A percentile compares a stretch with the other conserved stretches of the same genome.
phyloP scores from a whole-genome alignment of 208 protist genomes.

The Leishmania turanica region DNA sequence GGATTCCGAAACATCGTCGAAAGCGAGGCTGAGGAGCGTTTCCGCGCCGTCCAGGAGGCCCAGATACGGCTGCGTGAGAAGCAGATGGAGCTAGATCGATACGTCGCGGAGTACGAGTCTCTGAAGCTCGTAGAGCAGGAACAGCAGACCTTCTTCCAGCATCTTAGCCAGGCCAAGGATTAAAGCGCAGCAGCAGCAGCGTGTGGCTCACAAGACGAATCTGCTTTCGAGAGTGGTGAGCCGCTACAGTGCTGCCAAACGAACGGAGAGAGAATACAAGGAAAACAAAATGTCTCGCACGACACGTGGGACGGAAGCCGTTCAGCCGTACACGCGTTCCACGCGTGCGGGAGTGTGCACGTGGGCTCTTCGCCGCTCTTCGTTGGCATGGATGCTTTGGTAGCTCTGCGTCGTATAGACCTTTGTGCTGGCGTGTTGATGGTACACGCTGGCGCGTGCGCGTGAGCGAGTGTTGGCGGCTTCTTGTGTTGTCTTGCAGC shows the following conservation, averaged over 20 bases:
- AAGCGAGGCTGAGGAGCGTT: conserved; percentile 85
- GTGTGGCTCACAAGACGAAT: neutral
- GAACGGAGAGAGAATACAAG: neutral
- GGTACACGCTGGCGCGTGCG: neutral
- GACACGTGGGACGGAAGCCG: neutral
- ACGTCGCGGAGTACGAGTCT: conserved; percentile 87
- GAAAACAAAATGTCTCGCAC: neutral
- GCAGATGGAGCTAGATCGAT: conserved; percentile 90
- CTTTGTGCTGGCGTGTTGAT: neutral
- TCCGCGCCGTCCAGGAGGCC: conserved; percentile 74
- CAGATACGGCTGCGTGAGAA: conserved; percentile 88
- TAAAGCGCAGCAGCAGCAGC: conserved; percentile 8
- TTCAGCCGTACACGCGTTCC: neutral
- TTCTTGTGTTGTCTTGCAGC: conserved; percentile 5
- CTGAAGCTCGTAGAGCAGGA: conserved; percentile 83
- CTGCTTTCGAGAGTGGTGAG: neutral
- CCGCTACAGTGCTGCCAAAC: neutral
- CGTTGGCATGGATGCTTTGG: neutral
- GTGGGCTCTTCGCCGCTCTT: neutral
- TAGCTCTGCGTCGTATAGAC: neutral
- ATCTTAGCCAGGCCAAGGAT: conserved; percentile 70
- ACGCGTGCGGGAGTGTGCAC: neutral
- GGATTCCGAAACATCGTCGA: conserved; percentile 88
- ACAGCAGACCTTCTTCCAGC: conserved; percentile 81
- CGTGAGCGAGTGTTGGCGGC: neutral